phyloP scores from a whole-genome alignment of 176 grass and related monocot species.

The Oryza nivara region DNA sequence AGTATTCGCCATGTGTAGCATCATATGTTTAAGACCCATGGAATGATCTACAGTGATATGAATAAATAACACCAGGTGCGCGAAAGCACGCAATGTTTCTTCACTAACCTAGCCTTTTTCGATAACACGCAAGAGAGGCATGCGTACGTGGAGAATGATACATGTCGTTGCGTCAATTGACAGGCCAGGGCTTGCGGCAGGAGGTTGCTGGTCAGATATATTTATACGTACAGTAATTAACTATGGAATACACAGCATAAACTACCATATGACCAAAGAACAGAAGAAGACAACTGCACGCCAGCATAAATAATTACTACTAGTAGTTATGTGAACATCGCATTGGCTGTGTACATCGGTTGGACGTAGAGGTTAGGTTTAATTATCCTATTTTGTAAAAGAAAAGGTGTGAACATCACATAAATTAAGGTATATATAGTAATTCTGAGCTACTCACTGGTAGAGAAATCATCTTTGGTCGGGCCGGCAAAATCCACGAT shows the following conservation, averaged over 20 bases:
- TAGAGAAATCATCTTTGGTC: too few relatives aligned
- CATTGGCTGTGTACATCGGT: neutral
- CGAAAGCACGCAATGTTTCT: neutral
- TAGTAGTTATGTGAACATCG: neutral
- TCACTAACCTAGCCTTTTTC: neutral
- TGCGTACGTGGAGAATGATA: neutral
- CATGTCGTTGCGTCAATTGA: neutral
- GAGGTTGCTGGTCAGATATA: too few relatives aligned
- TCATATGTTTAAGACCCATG: neutral
- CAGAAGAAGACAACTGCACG: too few relatives aligned
- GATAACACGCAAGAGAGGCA: neutral
- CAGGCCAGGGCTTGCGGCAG: neutral
- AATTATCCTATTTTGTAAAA: too few relatives aligned
- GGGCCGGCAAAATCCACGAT: too few relatives aligned
- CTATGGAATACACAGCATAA: too few relatives aligned
- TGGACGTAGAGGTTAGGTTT: too few relatives aligned
- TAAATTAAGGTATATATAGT: neutral
- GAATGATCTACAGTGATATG: neutral
- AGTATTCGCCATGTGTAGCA: neutral
- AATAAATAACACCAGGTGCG: neutral
- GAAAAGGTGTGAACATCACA: neutral
- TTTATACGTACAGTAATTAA: neutral
- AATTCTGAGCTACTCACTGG: neutral
- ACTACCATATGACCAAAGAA: too few relatives aligned
- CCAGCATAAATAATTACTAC: too few relatives aligned